Evolutionary conservation across 768 basidiomycete species (phyloP), one percentile per base, ranked within the genome.

Genomic region (Podaxis pistillaris): DNA sequence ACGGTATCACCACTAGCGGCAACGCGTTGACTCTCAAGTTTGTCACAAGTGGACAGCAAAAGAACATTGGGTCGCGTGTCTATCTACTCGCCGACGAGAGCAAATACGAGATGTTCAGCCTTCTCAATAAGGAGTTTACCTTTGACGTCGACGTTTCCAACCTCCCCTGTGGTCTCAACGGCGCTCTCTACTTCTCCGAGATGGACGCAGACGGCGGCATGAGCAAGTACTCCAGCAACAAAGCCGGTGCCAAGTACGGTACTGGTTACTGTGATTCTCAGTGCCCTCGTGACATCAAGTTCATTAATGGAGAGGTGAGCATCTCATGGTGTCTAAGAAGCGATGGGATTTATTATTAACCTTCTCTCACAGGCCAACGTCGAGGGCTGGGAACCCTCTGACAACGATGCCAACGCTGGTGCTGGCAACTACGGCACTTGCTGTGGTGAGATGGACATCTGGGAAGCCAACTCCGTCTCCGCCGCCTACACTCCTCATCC

Each of bases 11-110:
- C 62, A 72, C 77, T 56, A 71, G 68, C 66, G 78, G 78, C 52
- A 71, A 71, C 64, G 64, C 75, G 38, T 72, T 79, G 63, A 76
- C 70, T 36, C 70, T 80, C 64, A 74, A 76, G 62, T 79, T 78
- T 71, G 70, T 76, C 54, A 78, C 77, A 47, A 46, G 62, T 24
- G 24, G 59, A 40, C 53, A 63, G 52, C 52, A 60, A 24, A 69
- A 67, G 63, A 69, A 69, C 56, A 62, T 66, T 41, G 68, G 68
- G 1, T 63, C 64, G 41, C 68, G 68, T 49, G 66, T 67, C 51
- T 69, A 69, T 41, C 63, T 69, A 46, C 60, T 69, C 61, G 60
- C 54, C 47, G 63, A 62, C 62, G 66, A 69, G n/a, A 57, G 60
- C 28, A 62, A 59, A 28, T 69, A 67, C 54, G 52, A 69, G 40